Percentiles rank a stretch among this genome's conserved stretches.
phyloP scores from a whole-genome alignment of 345 rosid species.

The Mercurialis annua region DNA sequence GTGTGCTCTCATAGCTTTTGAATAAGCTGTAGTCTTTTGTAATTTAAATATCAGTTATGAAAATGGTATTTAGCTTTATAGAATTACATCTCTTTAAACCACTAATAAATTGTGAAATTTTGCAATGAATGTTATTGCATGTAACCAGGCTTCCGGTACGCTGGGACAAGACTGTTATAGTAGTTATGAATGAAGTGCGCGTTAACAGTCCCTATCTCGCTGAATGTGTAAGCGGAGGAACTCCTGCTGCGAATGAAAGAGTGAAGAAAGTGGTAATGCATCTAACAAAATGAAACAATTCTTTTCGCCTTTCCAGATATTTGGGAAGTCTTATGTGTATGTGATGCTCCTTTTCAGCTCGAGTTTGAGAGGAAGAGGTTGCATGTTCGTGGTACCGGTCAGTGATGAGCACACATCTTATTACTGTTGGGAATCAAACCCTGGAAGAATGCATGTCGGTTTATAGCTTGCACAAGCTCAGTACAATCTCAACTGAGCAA shows the following conservation, averaged over 20 bases:
- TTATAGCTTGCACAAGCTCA: conserved; percentile 14
- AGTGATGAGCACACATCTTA: conserved; percentile 25
- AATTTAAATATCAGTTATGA: not conserved
- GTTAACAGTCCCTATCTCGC: conserved; percentile 87
- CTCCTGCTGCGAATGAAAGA: conserved; percentile 90
- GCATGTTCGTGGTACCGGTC: conserved; percentile 44
- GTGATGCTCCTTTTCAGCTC: conserved; percentile 41
- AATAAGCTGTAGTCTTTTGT: not conserved
- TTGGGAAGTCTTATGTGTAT: conserved; percentile 7
- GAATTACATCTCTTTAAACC: not conserved
- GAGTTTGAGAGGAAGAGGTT: conserved; percentile 66
- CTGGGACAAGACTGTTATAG: conserved; percentile 88
- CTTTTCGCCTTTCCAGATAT: not conserved
- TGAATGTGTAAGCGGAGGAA: conserved; percentile 85
- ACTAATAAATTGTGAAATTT: not conserved
- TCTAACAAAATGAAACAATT: not conserved
- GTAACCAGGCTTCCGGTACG: conserved; percentile 88
- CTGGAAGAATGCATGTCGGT: conserved; percentile 20
- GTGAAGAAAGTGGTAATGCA: conserved; percentile 94
- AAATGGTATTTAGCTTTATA: not conserved
- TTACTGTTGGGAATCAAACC: conserved; percentile 10
- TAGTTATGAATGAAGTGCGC: conserved; percentile 91
- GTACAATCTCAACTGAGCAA: conserved; percentile 3
- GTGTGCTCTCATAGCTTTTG: not conserved
- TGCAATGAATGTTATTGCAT: conserved; percentile 5